Percentiles rank a stretch among this genome's conserved stretches.
Conservation (phyloP, 192 early-diverging fungal species). For the Obelidium mucronatum region DNA sequence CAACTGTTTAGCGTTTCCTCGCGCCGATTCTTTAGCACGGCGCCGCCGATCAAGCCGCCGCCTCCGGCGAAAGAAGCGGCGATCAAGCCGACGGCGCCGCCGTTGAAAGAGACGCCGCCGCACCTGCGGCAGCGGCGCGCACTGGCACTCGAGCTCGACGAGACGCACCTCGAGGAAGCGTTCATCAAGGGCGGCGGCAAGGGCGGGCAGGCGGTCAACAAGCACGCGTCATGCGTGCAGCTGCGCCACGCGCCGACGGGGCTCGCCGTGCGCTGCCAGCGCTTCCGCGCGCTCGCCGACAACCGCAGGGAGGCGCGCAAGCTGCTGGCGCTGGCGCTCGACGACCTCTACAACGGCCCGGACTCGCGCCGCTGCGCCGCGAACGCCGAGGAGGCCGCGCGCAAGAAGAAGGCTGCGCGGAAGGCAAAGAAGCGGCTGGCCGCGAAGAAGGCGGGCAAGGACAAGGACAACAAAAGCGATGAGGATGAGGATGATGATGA, state of each 20-base stretch:
- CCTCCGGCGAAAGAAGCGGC: slow-evolving; percentile 12
- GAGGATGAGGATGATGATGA: background rate
- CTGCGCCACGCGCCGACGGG: slow-evolving; percentile 54
- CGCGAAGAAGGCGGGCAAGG: background rate
- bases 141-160: slow-evolving; percentile 43
- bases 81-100: too few species aligned
- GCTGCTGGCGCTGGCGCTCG: slow-evolving; percentile 48
- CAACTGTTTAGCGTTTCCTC: too few species aligned
- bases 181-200: slow-evolving; percentile 55
- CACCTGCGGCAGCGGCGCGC: too few species aligned
- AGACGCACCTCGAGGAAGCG: slow-evolving; percentile 50
- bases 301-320: slow-evolving; percentile 59
- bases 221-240: slow-evolving; percentile 46
- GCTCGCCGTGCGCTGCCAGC: slow-evolving; percentile 46
- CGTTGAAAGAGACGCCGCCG: too few species aligned
- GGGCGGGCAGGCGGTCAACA: slow-evolving; percentile 61
- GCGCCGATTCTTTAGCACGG: too few species aligned
- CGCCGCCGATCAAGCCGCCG: background rate
- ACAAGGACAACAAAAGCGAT: background rate
- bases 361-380: slow-evolving; percentile 30
- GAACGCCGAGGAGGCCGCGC: slow-evolving; percentile 31
- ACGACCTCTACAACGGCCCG: slow-evolving; percentile 46
- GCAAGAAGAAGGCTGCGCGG: slow-evolving; percentile 20
- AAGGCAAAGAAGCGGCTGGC: slow-evolving; percentile 14
- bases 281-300: slow-evolving; percentile 45